Percentiles rank a stretch among this genome's conserved stretches.
Conservation (phyloP, 495 filamentous ascomycete genomes). For the Collariella sp. region DNA sequence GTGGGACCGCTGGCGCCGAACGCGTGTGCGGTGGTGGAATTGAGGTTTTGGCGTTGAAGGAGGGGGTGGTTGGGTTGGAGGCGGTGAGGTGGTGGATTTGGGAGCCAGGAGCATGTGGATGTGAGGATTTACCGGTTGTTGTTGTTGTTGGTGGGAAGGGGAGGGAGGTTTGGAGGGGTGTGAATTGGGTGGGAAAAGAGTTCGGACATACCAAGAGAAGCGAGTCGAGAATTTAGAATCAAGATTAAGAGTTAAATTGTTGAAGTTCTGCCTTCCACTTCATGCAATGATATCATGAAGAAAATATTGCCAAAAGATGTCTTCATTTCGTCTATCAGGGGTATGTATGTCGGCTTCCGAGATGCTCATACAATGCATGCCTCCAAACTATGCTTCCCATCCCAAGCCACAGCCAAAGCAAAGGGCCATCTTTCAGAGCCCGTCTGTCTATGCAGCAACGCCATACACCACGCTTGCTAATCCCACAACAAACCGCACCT, state of each 20-base stretch:
- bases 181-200: conserved; percentile 16
- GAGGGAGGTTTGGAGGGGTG: conserved; percentile 9
- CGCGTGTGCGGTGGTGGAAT: conserved; percentile 70
- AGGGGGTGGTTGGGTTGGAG: conserved; percentile 70
- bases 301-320: not conserved
- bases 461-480: not conserved
- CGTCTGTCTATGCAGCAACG: not conserved
- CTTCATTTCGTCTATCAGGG: no score
- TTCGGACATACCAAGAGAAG: no score
- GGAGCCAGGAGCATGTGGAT: conserved; percentile 74
- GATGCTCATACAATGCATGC: no score
- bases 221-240: no score
- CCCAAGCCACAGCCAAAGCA: no score
- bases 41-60: conserved; percentile 70
- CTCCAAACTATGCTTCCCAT: no score
- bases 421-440: not conserved
- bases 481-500: not conserved
- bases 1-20: conserved; percentile 70
- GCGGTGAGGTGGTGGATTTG: conserved; percentile 77
- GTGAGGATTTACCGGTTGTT: conserved; percentile 73
- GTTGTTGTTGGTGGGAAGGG: conserved; percentile 41
- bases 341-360: no score
- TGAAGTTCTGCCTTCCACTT: no score
- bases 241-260: no score
- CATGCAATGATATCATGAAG: no score